Evolutionary conservation across 352 stramenopile genomes (phyloP).

Genomic region (Aphanomyces euteiches): DNA sequence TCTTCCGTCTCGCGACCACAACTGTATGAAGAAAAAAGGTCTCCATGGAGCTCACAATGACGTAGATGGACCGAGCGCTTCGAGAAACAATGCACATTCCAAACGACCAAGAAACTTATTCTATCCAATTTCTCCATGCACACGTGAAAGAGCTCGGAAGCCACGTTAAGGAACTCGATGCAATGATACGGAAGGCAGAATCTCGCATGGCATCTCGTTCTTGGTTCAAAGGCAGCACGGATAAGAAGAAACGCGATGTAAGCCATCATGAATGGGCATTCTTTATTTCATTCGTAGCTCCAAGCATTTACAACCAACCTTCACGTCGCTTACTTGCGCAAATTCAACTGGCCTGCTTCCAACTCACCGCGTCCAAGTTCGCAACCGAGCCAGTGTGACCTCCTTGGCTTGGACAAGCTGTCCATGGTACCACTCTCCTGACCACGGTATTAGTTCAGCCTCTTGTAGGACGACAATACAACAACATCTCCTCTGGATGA

Average conservation of each 20-base stretch:
- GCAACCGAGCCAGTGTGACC: constrained; percentile 16
- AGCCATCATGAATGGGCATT: not conserved
- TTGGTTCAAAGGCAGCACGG: constrained; percentile 80
- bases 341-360: constrained; percentile 33
- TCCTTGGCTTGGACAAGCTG: constrained; percentile 6
- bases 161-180: constrained; percentile 25
- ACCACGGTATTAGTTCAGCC: too few relatives aligned
- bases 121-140: constrained; percentile 26
- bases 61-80: constrained; percentile 27
- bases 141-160: constrained; percentile 28
- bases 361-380: not conserved
- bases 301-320: constrained; percentile 81
- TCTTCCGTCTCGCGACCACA: constrained; percentile 23
- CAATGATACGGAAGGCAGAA: constrained; percentile 28
- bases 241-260: constrained; percentile 59
- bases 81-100: constrained; percentile 27
- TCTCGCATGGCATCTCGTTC: constrained; percentile 48
- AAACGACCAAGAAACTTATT: constrained; percentile 24
- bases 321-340: constrained; percentile 81
- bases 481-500: constrained; percentile 4
- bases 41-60: not conserved
- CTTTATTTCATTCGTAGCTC: constrained; percentile 34
- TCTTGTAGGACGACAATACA: not conserved
- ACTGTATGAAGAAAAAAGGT: not conserved
- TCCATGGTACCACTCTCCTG: not conserved